Conservation (phyloP, 345 rosid species). For the Lepidium didymum region DNA sequence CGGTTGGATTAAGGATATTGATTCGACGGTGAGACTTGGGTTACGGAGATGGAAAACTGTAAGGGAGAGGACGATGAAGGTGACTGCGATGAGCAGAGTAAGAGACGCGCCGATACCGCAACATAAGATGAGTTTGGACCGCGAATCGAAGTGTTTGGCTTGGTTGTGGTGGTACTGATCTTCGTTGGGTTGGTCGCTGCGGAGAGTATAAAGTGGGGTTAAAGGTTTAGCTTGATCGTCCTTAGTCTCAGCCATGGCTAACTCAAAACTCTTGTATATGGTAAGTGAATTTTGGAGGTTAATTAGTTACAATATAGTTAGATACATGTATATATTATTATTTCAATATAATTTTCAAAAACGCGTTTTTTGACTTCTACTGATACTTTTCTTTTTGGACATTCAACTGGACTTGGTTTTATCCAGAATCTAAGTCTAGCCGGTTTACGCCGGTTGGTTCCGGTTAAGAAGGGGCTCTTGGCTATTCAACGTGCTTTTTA, state of each 20-base stretch:
- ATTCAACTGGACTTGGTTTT: not conserved
- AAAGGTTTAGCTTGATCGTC: conserved; percentile 19
- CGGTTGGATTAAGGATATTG: conserved; percentile 12
- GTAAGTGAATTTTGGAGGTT: not conserved
- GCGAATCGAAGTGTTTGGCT: conserved; percentile 7
- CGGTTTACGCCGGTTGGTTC: not conserved
- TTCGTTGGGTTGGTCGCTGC: conserved; percentile 15
- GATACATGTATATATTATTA: not conserved
- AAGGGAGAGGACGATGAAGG: conserved; percentile 23
- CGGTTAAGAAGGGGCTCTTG: not conserved
- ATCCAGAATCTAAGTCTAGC: too few relatives aligned
- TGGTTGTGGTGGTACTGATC: conserved; percentile 2
- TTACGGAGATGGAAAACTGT: conserved; percentile 20
- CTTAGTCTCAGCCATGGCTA: conserved; percentile 11
- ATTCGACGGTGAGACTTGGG: conserved; percentile 17
- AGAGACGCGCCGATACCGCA: conserved; percentile 17
- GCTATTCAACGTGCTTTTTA: not conserved
- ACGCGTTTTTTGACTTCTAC: not conserved
- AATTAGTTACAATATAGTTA: not conserved
- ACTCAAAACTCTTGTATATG: not conserved
- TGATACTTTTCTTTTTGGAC: not conserved
- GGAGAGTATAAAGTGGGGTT: conserved; percentile 5
- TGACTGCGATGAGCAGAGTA: conserved; percentile 13
- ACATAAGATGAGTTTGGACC: conserved; percentile 23
- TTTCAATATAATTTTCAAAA: not conserved